Evolutionary conservation across 192 early-diverging fungal genomes (phyloP).

Genomic region (Gamsiella multidivaricata): DNA sequence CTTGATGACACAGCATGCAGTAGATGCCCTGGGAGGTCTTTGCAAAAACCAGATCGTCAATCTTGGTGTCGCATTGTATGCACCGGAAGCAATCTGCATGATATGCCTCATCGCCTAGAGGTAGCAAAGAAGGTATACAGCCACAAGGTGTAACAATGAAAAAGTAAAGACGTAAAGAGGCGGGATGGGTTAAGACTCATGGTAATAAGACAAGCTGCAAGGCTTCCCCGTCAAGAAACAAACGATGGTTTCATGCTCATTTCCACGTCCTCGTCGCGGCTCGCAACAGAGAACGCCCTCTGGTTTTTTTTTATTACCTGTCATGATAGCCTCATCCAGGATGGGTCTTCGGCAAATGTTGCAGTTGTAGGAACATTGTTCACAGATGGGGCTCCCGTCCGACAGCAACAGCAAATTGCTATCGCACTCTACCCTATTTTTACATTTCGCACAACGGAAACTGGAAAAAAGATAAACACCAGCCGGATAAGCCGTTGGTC

Average conservation of each 20-base stretch:
- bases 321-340: slow-evolving; percentile 86
- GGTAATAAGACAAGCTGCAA: too few relatives aligned
- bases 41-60: slow-evolving; percentile 82
- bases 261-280: too few relatives aligned
- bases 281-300: too few relatives aligned
- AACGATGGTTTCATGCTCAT: too few relatives aligned
- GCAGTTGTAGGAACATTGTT: slow-evolving; percentile 84
- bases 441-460: slow-evolving; percentile 83
- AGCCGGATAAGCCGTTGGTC: too few relatives aligned
- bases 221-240: too few relatives aligned
- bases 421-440: slow-evolving; percentile 76
- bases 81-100: slow-evolving; percentile 86
- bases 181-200: too few relatives aligned
- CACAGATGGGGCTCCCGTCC: slow-evolving; percentile 83
- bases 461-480: slow-evolving; percentile 36
- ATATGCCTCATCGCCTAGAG: slow-evolving; percentile 76
- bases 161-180: too few relatives aligned
- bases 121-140: neutral
- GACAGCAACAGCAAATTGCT: slow-evolving; percentile 80
- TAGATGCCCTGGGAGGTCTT: slow-evolving; percentile 85
- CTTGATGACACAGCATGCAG: slow-evolving; percentile 78
- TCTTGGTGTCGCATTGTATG: slow-evolving; percentile 74
- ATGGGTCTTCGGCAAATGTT: slow-evolving; percentile 77
- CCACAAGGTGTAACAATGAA: too few relatives aligned
- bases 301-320: too few relatives aligned